Base-by-base conservation (phyloP, 2,329 filamentous ascomycete genomes). In the Curvularia hawaiiensis region DNA sequence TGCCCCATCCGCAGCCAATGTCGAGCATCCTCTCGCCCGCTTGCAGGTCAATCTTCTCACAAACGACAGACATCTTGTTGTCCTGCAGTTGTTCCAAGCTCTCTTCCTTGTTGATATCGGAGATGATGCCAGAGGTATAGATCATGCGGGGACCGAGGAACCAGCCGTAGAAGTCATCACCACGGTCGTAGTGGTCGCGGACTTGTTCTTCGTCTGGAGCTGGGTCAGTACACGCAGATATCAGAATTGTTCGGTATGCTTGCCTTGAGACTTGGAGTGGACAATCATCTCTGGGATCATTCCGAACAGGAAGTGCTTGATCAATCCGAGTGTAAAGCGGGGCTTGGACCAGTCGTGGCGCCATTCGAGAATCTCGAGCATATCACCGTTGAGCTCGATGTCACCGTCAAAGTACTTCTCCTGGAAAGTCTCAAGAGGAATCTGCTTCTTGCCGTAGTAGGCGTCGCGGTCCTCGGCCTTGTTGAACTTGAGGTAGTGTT, bases 91-190 rank as follows among this genome's bases (percentile, higher is more conserved):
- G 85, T 80, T 99, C 95, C 26, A 99, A 89, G 33, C 88, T 86
- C 81, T 98, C 95, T 80, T 98, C 95, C 66, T 84, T 85, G 79
- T 89, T 88, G 77, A 91, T 86, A 78, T 98, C 92, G 60, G 90
- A 90, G 75, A 99, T 96, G 71, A 99, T 83, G 71, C 95, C 95
- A 50, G 91, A 96, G 50, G 95, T 99, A 83, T 98, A 98, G 79
- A 98, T 92, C 95, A 98, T 99, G 74, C 94, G 93, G 58, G 94
- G 94, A 61, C 95, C 95, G 63, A 98, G 86, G 85, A 98, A 98
- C 92, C 93, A 99, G 77, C 87, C 90, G 83, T 99, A 99, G 82
- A 97, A 97, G 80, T 98, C 95, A 77, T 99, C 92, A 74, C 95
- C 95, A 65, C 92, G 89, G 84, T 98, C 95, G 79, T 99, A 99